A percentile compares a stretch with the other conserved stretches of the same genome.
These are phyloP conservation scores for Coniochaeta prunicola DNA, from an alignment of 2,329 filamentous ascomycete species.

Conservation along the genomic window DNA sequence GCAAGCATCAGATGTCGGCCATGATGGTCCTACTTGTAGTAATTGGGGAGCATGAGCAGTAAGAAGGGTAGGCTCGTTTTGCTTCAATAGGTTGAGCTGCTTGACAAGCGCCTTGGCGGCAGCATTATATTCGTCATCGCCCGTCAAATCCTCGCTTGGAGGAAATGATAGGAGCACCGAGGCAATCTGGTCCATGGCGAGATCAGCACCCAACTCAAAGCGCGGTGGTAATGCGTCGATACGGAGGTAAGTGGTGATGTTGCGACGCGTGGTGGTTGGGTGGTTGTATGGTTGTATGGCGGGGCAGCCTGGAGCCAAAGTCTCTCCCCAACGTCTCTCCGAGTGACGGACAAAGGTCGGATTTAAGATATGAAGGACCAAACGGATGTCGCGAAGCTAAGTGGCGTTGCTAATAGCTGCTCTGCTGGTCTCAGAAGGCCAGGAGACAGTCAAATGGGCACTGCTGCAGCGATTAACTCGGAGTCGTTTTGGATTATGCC, in stretches of 20 bases:
- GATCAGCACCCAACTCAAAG: not conserved
- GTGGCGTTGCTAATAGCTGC: not conserved
- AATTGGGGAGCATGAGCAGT: conserved; percentile 26
- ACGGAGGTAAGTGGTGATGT: not conserved
- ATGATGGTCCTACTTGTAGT: conserved; percentile 27
- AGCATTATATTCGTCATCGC: conserved; percentile 31
- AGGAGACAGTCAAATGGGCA: not conserved
- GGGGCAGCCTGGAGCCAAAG: not conserved
- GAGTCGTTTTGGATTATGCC: not conserved
- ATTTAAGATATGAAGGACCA: not conserved
- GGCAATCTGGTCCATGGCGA: conserved; percentile 28
- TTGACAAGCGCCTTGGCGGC: conserved; percentile 29
- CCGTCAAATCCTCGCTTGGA: conserved; percentile 14
- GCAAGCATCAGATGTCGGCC: not conserved
- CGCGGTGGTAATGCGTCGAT: too few species aligned
- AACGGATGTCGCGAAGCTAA: not conserved
- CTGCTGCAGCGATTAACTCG: not conserved
- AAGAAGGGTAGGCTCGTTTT: conserved; percentile 24
- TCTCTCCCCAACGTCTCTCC: not conserved
- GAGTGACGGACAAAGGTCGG: not conserved
- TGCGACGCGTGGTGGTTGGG: not conserved
- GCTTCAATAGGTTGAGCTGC: conserved; percentile 29
- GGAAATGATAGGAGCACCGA: conserved; percentile 35
- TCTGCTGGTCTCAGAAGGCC: not conserved
- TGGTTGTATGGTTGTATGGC: not conserved